Conservation (phyloP, 164 flowering plant species). For the Brasenia schreberi region DNA sequence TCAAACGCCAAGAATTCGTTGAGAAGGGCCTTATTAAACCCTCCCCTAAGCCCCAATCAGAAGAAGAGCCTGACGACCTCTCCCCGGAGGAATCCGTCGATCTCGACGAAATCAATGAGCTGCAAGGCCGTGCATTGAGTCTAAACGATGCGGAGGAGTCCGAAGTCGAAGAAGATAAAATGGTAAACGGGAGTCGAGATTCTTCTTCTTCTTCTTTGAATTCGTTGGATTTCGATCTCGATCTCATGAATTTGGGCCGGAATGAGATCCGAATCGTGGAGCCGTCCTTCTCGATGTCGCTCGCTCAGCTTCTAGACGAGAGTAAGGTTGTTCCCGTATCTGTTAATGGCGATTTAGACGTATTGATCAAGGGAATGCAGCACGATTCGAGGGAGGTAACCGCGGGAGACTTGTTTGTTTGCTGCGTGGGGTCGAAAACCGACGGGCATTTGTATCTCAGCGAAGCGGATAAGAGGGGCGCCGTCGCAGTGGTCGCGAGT, state of each 20-base stretch:
- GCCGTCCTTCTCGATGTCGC: conserved; percentile 69
- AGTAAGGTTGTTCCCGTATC: conserved; percentile 79
- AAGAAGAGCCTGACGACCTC: conserved; percentile 40
- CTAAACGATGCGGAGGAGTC: conserved; percentile 12
- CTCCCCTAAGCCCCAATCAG: conserved; percentile 31
- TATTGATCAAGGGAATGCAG: conserved; percentile 76
- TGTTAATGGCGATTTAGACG: conserved; percentile 72
- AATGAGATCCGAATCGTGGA: conserved; percentile 59
- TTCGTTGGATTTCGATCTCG: conserved; percentile 36
- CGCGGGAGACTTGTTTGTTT: conserved; percentile 84
- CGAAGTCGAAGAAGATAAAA: not conserved
- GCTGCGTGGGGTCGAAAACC: conserved; percentile 64
- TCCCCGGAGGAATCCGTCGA: conserved; percentile 66
- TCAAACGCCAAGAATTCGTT: conserved; percentile 72
- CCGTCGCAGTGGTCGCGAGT: conserved; percentile 91
- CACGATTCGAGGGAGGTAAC: conserved; percentile 81
- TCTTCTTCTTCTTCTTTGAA: conserved; percentile 4
- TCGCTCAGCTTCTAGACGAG: conserved; percentile 95
- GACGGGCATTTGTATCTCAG: conserved; percentile 77
- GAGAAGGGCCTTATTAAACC: conserved; percentile 70
- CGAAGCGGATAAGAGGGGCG: conserved; percentile 98
- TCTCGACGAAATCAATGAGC: conserved; percentile 71
- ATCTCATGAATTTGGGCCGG: conserved; percentile 54
- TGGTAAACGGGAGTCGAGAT: not conserved
- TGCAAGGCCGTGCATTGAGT: conserved; percentile 38